Evolutionary conservation across 495 filamentous ascomycete species (phyloP), one percentile per base, ranked within the genome.

Genomic region (Durotheca rogersii): DNA sequence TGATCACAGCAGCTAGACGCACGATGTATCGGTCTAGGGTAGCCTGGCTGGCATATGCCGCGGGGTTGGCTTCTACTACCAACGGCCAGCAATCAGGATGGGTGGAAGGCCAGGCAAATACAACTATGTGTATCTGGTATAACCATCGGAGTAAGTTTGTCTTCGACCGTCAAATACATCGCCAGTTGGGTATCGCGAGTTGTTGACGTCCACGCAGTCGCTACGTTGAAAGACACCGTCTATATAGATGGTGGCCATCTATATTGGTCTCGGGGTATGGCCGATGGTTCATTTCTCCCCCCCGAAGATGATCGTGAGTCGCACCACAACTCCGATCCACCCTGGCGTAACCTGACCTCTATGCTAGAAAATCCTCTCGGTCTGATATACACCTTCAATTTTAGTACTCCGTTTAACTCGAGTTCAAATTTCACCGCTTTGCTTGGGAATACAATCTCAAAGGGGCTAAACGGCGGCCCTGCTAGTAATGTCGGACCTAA

Each of bases 181-280:
- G 14, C 4, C 11, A 2, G 16, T 39, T 45, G 27, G 4, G n/a
- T 25, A 43, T 11, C 21, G 15, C 20, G 11, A 27, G 3, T 37
- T 10, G 41, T 59, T 72, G 40, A 73, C 58, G 15, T 38, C 12
- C n/a, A 6, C 11, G 23, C 45, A 85, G 85, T 75, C 51, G 78
- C 78, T 37, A 65, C 85, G 1, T 71, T 88, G 32, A 79, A 75
- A 17, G 83, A 89, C 57, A 84, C 76, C 1, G 67, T 88, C 18
- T 89, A 84, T 55, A 44, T 89, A 14, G 85, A 89, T 60, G 86
- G 86, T 31, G 86, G 86, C 2, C 35, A 56, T 44, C 45, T 83
- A 17, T 75, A 53, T 53, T 83, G 77, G 71, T 32, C 68, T 25
- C 66, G 69, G 1, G 75, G 72, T 11, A 29, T 76, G 12, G 56